phyloP scores from a whole-genome alignment of 177 flowering plant species.

The Vitis hybrid region DNA sequence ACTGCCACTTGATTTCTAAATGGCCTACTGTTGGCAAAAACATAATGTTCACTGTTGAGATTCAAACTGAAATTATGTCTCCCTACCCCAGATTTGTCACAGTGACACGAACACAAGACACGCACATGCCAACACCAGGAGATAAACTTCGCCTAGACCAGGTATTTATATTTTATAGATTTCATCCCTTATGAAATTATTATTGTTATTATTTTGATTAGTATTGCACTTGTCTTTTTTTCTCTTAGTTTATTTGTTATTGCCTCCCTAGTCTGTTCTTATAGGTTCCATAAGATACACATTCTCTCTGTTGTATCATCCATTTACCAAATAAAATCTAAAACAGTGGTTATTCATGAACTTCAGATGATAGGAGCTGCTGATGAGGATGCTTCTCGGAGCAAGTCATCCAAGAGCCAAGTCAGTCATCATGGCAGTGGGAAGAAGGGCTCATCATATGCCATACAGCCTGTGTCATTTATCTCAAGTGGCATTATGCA shows the following conservation, averaged over 20 bases:
- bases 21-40: not conserved
- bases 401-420: conserved; percentile 26
- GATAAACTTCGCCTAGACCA: conserved; percentile 73
- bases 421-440: conserved; percentile 19
- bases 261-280: not conserved
- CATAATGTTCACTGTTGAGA: not conserved
- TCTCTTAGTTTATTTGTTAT: not conserved
- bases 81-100: conserved; percentile 65
- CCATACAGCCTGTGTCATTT: conserved; percentile 76
- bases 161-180: conserved; percentile 37
- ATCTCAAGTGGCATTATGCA: conserved; percentile 72
- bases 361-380: conserved; percentile 66
- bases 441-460: conserved; percentile 31
- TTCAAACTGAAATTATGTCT: conserved; percentile 1
- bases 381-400: conserved; percentile 37
- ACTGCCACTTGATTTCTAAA: not conserved
- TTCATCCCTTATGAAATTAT: not conserved
- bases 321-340: not conserved
- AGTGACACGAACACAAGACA: conserved; percentile 63
- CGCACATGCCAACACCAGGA: conserved; percentile 74
- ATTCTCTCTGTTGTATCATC: not conserved
- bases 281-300: not conserved
- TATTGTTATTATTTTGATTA: not conserved
- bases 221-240: not conserved
- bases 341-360: not conserved